Evolutionary conservation across 768 basidiomycete species (phyloP), one percentile per base, ranked within the genome.

Genomic region (Paxillus involutus): DNA sequence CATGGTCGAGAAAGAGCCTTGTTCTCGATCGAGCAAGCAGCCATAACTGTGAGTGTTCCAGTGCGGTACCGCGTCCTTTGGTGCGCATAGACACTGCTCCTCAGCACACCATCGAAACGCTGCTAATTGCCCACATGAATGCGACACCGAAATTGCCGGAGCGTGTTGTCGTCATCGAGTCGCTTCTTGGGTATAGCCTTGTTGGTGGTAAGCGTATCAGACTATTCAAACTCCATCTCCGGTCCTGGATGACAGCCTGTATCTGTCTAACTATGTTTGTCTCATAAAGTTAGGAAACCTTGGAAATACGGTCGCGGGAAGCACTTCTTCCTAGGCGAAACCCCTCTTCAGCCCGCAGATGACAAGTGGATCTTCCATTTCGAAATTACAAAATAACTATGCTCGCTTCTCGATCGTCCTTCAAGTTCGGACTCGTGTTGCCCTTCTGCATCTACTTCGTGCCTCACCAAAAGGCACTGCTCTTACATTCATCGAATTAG

Each of bases 251-350:
- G 21, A 21, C 9, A 14, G 33, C 32, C 35, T n/a, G 17, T 11
- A 41, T 33, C 33, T 16, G 17, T 11, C 39, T 59, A 47, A 67
- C 45, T 9, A 19, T 8, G 8, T 44, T 51, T 54, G 49, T 51
- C 35, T 41, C 21, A 44, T 24, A 32, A 29, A 68, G 67, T 42
- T 1, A 63, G 57, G 39, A 69, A 63, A 42, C 63, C 58, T 16
- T 68, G 67, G 68, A 59, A 47, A 39, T 69, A 68, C 19, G 67
- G 68, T 19, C 67, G 50, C 6, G 68, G 61, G 35, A 69, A 63
- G 56, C 59, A 21, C 4, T 68, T 68, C 56, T 55, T 54, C 45
- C 65, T 60, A 29, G 65, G 63, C 4, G 47, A 55, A 10, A 21
- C 13, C 24, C n/a, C 26, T 13, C 45, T 68, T 33, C 61, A 49